Evolutionary conservation across 164 flowering plant genomes (phyloP).

Genomic region (Echeveria elegans): DNA sequence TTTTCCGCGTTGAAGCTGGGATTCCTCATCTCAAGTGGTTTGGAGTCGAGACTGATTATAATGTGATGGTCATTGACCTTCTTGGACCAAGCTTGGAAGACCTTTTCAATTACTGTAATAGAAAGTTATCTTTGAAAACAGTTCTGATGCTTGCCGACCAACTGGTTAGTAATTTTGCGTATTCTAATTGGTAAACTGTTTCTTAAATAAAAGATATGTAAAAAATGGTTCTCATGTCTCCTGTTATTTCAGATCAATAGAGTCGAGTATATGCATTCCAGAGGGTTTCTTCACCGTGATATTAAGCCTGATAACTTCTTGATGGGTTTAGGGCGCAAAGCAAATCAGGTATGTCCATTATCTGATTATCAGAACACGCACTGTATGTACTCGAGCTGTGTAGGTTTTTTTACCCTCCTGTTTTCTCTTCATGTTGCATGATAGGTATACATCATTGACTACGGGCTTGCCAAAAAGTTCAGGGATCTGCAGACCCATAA

Average conservation of each 20-base stretch:
- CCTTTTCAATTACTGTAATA: slow-evolving; percentile 56
- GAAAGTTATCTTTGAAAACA: slow-evolving; percentile 54
- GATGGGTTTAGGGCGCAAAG: slow-evolving; percentile 69
- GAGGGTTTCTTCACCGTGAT: slow-evolving; percentile 71
- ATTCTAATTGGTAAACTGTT: too few relatives aligned
- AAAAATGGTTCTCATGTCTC: too few relatives aligned
- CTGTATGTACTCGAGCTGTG: not conserved
- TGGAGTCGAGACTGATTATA: slow-evolving; percentile 62
- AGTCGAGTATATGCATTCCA: slow-evolving; percentile 63
- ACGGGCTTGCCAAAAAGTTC: slow-evolving; percentile 66
- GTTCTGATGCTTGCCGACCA: slow-evolving; percentile 76
- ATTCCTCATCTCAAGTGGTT: slow-evolving; percentile 67
- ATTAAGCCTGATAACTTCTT: slow-evolving; percentile 68
- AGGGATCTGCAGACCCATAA: slow-evolving; percentile 67
- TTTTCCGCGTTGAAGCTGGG: slow-evolving; percentile 35
- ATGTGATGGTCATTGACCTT: slow-evolving; percentile 63
- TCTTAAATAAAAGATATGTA: not conserved
- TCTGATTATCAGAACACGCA: not conserved
- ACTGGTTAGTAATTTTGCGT: slow-evolving; percentile 30
- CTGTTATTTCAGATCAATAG: slow-evolving; percentile 42
- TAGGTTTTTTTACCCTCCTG: not conserved
- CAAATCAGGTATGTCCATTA: slow-evolving; percentile 41
- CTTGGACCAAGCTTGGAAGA: slow-evolving; percentile 74
- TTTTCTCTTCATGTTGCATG: not conserved
- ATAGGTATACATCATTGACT: slow-evolving; percentile 58